A percentile compares a stretch with the other conserved stretches of the same genome.
Evolutionary conservation across 805 yeast species (phyloP).

Genomic region (Lachancea sp.): DNA sequence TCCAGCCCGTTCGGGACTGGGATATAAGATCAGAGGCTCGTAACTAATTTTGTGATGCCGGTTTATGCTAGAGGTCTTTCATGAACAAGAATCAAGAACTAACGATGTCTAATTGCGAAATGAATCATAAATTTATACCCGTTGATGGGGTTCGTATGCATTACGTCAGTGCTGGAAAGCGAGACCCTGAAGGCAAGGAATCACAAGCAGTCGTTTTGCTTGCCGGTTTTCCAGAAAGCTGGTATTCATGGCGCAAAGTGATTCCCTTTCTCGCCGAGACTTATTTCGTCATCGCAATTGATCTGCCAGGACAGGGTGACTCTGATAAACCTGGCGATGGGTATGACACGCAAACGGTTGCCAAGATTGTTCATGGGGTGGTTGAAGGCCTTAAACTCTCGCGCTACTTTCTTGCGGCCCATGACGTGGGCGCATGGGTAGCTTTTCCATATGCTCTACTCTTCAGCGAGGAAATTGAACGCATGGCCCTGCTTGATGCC

Average conservation of each 20-base stretch:
- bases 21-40: no score
- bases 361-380: conserved; percentile 7
- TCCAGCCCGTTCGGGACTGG: no score
- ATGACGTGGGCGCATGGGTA: conserved; percentile 13
- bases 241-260: conserved; percentile 13
- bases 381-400: not conserved
- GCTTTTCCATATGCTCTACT: conserved; percentile 12
- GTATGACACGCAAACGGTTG: conserved; percentile 10
- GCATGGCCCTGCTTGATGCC: conserved; percentile 11
- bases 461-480: conserved; percentile 8
- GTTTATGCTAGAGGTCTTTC: no score
- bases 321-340: conserved; percentile 12
- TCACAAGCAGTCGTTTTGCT: conserved; percentile 1
- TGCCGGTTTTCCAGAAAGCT: conserved; percentile 13
- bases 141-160: conserved; percentile 5
- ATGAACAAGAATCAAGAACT: no score
- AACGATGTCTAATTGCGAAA: no score
- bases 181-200: not conserved
- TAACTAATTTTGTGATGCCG: no score
- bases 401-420: conserved; percentile 9
- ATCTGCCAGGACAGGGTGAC: conserved; percentile 13
- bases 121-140: not conserved
- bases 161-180: conserved; percentile 3
- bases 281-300: conserved; percentile 7
- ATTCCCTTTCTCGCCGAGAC: conserved; percentile 3